Evolutionary conservation across 345 rosid genomes (phyloP), one percentile per base, ranked within the genome.

Genomic region (Lenwebbia sp.): DNA sequence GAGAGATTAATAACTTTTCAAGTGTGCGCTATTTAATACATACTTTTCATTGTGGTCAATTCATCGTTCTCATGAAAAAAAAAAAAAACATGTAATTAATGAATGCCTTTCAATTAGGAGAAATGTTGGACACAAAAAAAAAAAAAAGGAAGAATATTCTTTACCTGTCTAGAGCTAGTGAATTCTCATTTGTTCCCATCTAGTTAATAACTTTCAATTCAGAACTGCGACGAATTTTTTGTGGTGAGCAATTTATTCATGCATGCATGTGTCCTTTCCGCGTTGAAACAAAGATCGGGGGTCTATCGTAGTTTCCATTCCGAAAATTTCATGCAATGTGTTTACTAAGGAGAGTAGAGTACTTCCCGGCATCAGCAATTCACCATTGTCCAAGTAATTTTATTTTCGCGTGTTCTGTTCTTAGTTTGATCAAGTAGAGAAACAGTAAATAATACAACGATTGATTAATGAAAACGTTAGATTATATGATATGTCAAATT

Each of bases 141-240:
- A 14, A 7, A 0, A 30, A 3, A 0, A 28, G 40, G 40, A 14
- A 0, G 28, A 28, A 60, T 5, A 52, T 1, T 30, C 30, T 6
- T 60, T 28, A 13, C 40, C 21, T 6, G 30, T 60, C 21, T 28
- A 60, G 19, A 60, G 74, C 28, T 13, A 14, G 40, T 60, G 40
- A 28, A 28, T 6, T 28, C 74, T 60, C 74, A 13, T 28, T n/a
- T 2, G 21, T 60, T 28, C 10, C 30, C 65, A 58, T n/a, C 8
- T n/a, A n/a, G n/a, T n/a, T 58, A 58, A 12, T 5, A 58, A 58
- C 3, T n/a, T n/a, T 58, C 14, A 58, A n/a, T 58, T n/a, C 37
- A n/a, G 3, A 28, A 28, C n/a, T 6, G 19, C 8, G 5, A 13
- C 9, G 14, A n/a, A 0, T 60, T n/a, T 60, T 26, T 60, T 58